phyloP scores from a whole-genome alignment of 129 eudicot species.

The Helichrysum umbraculigerum region DNA sequence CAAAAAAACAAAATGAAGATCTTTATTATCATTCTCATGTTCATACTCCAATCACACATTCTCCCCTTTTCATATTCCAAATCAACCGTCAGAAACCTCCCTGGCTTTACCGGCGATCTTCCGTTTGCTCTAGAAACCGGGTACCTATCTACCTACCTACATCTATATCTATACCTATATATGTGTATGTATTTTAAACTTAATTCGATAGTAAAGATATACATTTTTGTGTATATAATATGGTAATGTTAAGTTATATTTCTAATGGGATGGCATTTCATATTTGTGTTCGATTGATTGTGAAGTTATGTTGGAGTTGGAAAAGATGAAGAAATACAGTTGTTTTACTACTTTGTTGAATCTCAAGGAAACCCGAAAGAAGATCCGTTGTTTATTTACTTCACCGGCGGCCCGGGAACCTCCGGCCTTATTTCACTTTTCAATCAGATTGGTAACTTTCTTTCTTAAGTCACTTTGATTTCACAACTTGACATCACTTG shows the following conservation, averaged over 20 bases:
- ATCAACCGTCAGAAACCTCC: constrained; percentile 32
- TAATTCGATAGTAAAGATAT: no score
- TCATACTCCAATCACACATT: constrained; percentile 16
- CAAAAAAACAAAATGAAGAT: constrained; percentile 24
- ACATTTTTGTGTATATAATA: no score
- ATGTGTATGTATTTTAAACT: no score
- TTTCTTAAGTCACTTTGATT: no score
- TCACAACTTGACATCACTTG: no score
- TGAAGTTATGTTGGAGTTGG: constrained; percentile 36
- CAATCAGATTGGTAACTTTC: constrained; percentile 39
- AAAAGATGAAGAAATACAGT: constrained; percentile 29
- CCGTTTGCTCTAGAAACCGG: constrained; percentile 45
- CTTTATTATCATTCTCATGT: not conserved
- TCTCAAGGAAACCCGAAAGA: constrained; percentile 34
- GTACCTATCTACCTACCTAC: constrained; percentile 13
- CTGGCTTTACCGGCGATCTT: constrained; percentile 37
- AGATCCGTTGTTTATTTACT: constrained; percentile 43
- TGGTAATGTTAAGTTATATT: not conserved
- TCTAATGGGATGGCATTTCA: not conserved
- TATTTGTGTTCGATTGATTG: not conserved
- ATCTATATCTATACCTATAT: no score
- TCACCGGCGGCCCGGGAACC: constrained; percentile 52
- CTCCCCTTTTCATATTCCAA: constrained; percentile 14
- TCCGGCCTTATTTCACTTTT: constrained; percentile 24
- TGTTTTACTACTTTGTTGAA: constrained; percentile 42